Percentiles rank a stretch among this genome's conserved stretches.
Conservation (phyloP, 2,329 filamentous ascomycete species). For the Colletotrichum falcatum region DNA sequence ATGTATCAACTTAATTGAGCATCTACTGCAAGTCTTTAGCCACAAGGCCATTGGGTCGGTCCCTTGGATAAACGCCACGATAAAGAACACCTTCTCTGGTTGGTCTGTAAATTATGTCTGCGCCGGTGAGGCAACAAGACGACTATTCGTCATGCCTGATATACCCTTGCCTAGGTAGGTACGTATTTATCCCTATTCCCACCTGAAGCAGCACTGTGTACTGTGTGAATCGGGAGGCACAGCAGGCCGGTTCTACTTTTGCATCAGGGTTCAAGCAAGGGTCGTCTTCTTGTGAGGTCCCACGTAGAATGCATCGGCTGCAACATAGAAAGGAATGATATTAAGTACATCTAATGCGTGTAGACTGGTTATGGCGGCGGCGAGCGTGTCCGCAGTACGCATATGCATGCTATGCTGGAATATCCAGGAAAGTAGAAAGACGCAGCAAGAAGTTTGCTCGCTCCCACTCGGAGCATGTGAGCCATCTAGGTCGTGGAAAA, state of each 20-base stretch:
- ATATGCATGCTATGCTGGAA: constrained; percentile 31
- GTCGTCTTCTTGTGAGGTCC: background rate
- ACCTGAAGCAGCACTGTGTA: background rate
- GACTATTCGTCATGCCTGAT: background rate
- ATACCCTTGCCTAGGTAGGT: background rate
- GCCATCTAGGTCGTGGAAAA: constrained; percentile 5
- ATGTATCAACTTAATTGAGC: too few species aligned
- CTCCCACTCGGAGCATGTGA: background rate
- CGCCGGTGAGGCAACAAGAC: background rate
- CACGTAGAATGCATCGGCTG: background rate
- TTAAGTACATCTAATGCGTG: constrained; percentile 34
- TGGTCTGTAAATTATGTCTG: background rate
- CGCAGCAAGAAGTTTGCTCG: constrained; percentile 24
- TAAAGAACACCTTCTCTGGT: background rate
- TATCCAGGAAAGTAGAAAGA: constrained; percentile 30
- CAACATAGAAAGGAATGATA: constrained; percentile 20
- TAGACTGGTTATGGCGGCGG: constrained; percentile 23
- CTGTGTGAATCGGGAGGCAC: background rate
- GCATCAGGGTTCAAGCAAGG: background rate
- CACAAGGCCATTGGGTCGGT: background rate
- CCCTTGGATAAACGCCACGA: too few species aligned
- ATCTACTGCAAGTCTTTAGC: background rate
- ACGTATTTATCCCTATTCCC: background rate
- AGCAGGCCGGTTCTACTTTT: background rate
- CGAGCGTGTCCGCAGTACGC: constrained; percentile 18